Conservation (phyloP, 2,329 filamentous ascomycete species). For the Lachnellula occidentalis region DNA sequence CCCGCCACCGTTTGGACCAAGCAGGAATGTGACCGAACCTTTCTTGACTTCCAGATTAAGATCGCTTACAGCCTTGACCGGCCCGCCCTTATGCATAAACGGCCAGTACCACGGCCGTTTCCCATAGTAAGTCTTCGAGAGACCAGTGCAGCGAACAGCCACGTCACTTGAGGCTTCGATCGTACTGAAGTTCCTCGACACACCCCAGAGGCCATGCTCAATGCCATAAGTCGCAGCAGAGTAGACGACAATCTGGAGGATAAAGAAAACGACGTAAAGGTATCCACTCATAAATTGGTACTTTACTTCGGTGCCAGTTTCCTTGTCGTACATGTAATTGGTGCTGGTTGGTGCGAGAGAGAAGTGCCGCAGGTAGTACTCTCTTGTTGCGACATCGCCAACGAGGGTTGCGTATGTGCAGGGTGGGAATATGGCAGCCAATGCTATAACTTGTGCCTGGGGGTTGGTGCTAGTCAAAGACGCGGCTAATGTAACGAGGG, state of each 20-base stretch:
- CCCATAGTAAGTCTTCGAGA: constrained; percentile 23
- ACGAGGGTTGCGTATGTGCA: constrained; percentile 21
- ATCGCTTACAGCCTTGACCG: constrained; percentile 53
- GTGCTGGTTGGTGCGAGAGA: constrained; percentile 44
- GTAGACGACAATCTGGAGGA: constrained; percentile 55
- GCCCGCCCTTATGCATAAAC: constrained; percentile 30
- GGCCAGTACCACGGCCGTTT: constrained; percentile 25
- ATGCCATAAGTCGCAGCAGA: constrained; percentile 51
- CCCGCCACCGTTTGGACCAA: constrained; percentile 61
- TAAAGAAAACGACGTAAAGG: constrained; percentile 52
- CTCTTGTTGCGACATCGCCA: constrained; percentile 20
- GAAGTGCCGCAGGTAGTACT: constrained; percentile 30
- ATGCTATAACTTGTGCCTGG: constrained; percentile 10
- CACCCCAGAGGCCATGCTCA: constrained; percentile 54
- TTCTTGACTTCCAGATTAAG: constrained; percentile 50
- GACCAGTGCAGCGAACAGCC: constrained; percentile 20
- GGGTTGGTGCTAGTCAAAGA: constrained; percentile 5
- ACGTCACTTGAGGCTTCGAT: constrained; percentile 23
- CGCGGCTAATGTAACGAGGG: constrained; percentile 53
- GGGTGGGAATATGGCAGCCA: constrained; percentile 22
- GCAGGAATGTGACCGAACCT: constrained; percentile 58
- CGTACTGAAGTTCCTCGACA: constrained; percentile 26
- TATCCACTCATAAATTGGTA: constrained; percentile 51
- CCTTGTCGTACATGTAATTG: background rate
- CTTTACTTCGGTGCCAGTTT: constrained; percentile 41